phyloP scores from a whole-genome alignment of 1,284 basidiomycete species.

The Trichosporon sp. region DNA sequence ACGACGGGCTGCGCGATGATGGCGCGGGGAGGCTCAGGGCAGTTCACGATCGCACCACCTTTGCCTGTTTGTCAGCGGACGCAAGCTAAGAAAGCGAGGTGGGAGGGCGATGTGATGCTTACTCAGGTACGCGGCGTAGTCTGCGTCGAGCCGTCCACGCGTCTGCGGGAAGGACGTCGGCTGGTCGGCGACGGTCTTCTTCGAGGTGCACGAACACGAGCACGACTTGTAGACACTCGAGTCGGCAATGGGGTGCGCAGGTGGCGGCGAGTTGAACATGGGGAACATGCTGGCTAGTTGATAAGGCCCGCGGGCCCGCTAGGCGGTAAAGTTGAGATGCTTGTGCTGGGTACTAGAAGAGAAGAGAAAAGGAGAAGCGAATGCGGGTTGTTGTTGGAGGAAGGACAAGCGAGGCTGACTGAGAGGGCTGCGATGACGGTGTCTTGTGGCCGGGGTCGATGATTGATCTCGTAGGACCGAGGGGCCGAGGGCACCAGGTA shows the following conservation, averaged over 20 bases:
- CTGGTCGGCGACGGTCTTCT: not conserved
- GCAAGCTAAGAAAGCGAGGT: no score
- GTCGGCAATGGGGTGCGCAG: not conserved
- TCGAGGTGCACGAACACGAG: constrained; percentile 3
- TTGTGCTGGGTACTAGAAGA: not conserved
- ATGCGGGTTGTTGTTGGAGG: not conserved
- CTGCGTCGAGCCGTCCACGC: constrained; percentile 11
- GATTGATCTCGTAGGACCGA: constrained; percentile 7
- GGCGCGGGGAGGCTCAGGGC: constrained; percentile 6
- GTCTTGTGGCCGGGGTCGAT: not conserved
- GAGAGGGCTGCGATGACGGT: not conserved
- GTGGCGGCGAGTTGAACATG: constrained; percentile 12
- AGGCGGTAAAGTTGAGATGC: not conserved
- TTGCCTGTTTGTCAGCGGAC: not conserved
- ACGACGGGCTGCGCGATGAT: constrained; percentile 2
- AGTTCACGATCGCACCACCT: constrained; percentile 13
- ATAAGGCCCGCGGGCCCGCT: constrained; percentile 12
- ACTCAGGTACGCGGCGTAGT: constrained; percentile 18
- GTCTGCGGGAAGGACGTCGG: constrained; percentile 18
- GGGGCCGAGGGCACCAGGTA: constrained; percentile 5
- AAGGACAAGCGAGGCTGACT: not conserved
- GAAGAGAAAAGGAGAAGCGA: not conserved
- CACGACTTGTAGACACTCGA: constrained; percentile 15
- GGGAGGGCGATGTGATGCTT: not conserved
- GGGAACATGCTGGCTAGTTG: not conserved